Conservation (phyloP, 129 eudicot genomes). For the Apium graveolens region DNA sequence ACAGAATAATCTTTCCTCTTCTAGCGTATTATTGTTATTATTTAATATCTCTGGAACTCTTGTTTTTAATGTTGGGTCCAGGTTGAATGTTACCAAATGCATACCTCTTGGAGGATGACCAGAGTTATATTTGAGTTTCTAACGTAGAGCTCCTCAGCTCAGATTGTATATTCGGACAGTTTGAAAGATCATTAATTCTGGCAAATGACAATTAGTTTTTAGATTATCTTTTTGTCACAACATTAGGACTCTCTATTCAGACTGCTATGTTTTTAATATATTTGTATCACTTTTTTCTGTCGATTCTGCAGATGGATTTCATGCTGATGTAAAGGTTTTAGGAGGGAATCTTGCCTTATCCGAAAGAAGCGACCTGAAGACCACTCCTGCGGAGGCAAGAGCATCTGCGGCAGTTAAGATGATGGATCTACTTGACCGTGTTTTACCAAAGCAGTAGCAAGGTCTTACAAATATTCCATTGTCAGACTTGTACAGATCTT, state of each 20-base stretch:
- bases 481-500: not conserved
- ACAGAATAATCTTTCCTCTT: not conserved
- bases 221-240: not conserved
- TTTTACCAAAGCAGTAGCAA: not conserved
- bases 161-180: too few relatives aligned
- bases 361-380: slow-evolving; percentile 2
- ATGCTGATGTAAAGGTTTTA: slow-evolving; percentile 15
- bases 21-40: too few relatives aligned
- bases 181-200: too few relatives aligned
- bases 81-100: not conserved
- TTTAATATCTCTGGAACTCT: not conserved
- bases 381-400: slow-evolving; percentile 28
- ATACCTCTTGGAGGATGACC: not conserved
- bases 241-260: not conserved
- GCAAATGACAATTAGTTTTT: too few relatives aligned
- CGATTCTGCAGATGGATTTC: slow-evolving; percentile 23
- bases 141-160: not conserved
- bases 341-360: slow-evolving; percentile 17
- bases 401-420: slow-evolving; percentile 25
- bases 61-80: not conserved
- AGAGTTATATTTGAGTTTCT: not conserved
- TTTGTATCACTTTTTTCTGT: not conserved
- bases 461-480: not conserved
- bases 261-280: not conserved
- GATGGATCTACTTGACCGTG: not conserved